Base-by-base conservation (phyloP, 495 filamentous ascomycete species). In the Oidiodendron maius region DNA sequence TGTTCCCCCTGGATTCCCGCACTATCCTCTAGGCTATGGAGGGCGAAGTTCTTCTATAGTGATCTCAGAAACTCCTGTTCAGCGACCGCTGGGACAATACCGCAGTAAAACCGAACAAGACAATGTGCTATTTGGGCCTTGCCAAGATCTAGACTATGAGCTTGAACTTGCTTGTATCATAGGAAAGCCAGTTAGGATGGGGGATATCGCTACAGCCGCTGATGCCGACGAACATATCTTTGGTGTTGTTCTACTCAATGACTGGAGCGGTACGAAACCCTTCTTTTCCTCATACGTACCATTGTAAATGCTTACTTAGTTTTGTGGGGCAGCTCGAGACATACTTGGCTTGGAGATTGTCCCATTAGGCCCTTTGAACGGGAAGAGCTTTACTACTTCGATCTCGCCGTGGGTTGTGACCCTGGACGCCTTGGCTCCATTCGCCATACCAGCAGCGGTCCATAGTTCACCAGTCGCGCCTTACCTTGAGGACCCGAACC, bases 331-430 rank as follows among this genome's bases (percentile, higher is more conserved):
- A n/a, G n/a, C 90, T 3, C 74, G 91, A 40, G 91, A 96, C 58
- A 85, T 95, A 39, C 91, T 95, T 61, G 71, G 75, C 5, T 91
- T 87, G 84, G 91, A 96, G 64, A 91, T 89, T 56, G 65, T 85
- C 2, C 87, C 87, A 2, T 65, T 91, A 23, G 87, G 87, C 0
- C 90, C 91, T 1, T 91, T 96, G 66, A 90, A 87, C 51, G 72
- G 79, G 9, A 97, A 97, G 75, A 91, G 89, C 61, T 95, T 96
- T 65, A 87, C 80, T 13, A 91, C 89, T 0, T 85, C 78, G 6
- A 86, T 96, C 50, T 88, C 83, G 42, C 78, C 89, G 0, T 97
- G 91, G 91, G 82, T 97, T 0, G 84, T 97, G 12, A 68, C 91
- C 5, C 68, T 83, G n/a, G 89, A 95, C 55, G 90, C 91, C 9